Conservation (phyloP, 495 filamentous ascomycete genomes). For the Penicillium cinerascens region DNA sequence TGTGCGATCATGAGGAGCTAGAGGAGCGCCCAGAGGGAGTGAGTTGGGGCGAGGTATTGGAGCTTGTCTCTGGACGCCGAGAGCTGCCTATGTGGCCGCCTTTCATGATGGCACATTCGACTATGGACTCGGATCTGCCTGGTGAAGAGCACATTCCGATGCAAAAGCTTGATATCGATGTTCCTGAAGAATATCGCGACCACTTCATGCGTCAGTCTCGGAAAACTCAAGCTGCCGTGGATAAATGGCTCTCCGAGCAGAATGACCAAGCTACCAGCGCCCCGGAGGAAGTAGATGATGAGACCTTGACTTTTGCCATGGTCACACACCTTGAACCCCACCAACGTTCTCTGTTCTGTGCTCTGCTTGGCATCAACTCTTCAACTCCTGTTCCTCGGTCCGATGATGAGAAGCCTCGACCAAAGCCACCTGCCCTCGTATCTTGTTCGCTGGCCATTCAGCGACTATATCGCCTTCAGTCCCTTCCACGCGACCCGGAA, state of each 20-base stretch:
- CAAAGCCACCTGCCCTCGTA: conserved; percentile 63
- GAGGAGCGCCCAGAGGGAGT: conserved; percentile 61
- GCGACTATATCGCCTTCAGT: conserved; percentile 72
- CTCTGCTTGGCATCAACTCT: conserved; percentile 67
- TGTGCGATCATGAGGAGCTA: conserved; percentile 63
- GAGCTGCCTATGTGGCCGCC: conserved; percentile 86
- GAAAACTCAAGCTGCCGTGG: conserved; percentile 79
- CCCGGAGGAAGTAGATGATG: conserved; percentile 84
- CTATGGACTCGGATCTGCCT: conserved; percentile 53
- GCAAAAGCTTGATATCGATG: conserved; percentile 83
- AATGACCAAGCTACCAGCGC: conserved; percentile 66
- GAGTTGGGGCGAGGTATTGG: conserved; percentile 96
- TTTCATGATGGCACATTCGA: conserved; percentile 60
- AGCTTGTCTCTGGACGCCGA: conserved; percentile 82
- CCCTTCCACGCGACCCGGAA: conserved; percentile 76
- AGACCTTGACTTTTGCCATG: conserved; percentile 89
- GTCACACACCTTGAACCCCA: conserved; percentile 76
- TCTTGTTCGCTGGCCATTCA: conserved; percentile 74
- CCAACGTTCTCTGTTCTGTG: conserved; percentile 73
- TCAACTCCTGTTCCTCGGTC: conserved; percentile 41
- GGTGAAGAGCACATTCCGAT: conserved; percentile 58
- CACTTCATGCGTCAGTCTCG: conserved; percentile 85
- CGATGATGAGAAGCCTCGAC: conserved; percentile 46
- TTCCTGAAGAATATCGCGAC: conserved; percentile 83
- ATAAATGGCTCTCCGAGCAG: conserved; percentile 79